Evolutionary conservation across 2,329 filamentous ascomycete species (phyloP).

Genomic region (Exophiala sp.): DNA sequence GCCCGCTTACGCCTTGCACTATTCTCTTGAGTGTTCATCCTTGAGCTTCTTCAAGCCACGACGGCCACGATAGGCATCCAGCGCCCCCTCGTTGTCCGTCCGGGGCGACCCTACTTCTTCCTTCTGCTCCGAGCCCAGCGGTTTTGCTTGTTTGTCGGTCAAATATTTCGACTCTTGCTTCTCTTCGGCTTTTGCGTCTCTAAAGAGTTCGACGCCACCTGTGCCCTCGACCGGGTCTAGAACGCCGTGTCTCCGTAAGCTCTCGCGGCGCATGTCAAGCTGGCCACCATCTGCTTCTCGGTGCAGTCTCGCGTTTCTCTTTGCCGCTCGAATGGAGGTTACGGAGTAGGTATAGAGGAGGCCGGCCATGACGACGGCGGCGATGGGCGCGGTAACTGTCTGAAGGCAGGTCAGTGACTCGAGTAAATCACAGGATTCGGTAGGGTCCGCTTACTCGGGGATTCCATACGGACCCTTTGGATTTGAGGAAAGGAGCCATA

Average conservation of each 20-base stretch:
- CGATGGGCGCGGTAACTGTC: conserved; percentile 55
- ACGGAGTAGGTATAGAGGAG: conserved; percentile 57
- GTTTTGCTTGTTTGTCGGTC: conserved; percentile 21
- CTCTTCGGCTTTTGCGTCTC: conserved; percentile 18
- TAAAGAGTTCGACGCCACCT: conserved; percentile 23
- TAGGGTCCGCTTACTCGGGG: conserved; percentile 12
- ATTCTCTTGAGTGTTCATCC: conserved; percentile 15
- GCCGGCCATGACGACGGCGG: conserved; percentile 57
- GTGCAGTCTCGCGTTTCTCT: conserved; percentile 57
- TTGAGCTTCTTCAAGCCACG: conserved; percentile 25
- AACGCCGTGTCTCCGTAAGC: conserved; percentile 27
- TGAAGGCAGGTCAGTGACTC: conserved; percentile 25
- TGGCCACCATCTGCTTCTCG: conserved; percentile 32
- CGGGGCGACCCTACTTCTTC: conserved; percentile 23
- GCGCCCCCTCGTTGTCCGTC: conserved; percentile 29
- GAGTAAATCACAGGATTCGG: neutral
- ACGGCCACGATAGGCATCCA: conserved; percentile 24
- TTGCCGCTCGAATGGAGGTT: conserved; percentile 60
- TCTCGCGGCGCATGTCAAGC: conserved; percentile 29
- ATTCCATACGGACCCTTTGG: conserved; percentile 14
- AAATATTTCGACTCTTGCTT: conserved; percentile 22
- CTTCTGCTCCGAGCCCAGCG: conserved; percentile 13
- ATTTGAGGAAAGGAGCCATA: conserved; percentile 14
- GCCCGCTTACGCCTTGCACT: too few relatives aligned
- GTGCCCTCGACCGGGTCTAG: conserved; percentile 27